Evolutionary conservation across 306 rosid genomes (phyloP).

Genomic region (Carpinus viminea): DNA sequence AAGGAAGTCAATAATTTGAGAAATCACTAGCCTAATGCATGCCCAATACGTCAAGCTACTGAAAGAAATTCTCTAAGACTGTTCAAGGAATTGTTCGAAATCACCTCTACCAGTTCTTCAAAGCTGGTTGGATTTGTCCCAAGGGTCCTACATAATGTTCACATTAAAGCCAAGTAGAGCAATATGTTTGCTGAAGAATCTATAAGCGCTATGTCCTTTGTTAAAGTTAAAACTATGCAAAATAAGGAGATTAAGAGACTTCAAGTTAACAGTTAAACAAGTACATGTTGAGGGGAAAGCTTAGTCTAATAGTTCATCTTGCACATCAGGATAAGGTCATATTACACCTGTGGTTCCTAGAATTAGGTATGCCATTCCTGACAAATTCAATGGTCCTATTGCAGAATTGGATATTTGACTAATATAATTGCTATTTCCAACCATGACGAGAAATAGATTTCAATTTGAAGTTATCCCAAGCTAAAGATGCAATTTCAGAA

Average conservation of each 20-base stretch:
- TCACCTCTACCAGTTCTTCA: neutral
- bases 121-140: neutral
- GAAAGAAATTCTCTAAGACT: neutral
- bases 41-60: neutral
- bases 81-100: too few species aligned
- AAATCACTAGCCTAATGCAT: too few species aligned
- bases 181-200: neutral
- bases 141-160: too few species aligned
- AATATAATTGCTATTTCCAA: neutral
- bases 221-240: neutral
- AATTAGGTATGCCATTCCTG: neutral
- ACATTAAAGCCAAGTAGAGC: neutral
- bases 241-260: neutral
- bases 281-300: neutral
- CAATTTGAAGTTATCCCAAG: too few species aligned
- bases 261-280: neutral
- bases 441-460: neutral
- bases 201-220: neutral
- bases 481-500: too few species aligned
- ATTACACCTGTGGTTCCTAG: neutral
- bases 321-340: neutral
- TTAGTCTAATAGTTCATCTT: neutral
- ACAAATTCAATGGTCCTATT: neutral
- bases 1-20: neutral
- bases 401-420: neutral